Percentiles rank a stretch among this genome's conserved stretches.
Conservation (phyloP, 306 rosid genomes). For the Sechiopsis laciniata region DNA sequence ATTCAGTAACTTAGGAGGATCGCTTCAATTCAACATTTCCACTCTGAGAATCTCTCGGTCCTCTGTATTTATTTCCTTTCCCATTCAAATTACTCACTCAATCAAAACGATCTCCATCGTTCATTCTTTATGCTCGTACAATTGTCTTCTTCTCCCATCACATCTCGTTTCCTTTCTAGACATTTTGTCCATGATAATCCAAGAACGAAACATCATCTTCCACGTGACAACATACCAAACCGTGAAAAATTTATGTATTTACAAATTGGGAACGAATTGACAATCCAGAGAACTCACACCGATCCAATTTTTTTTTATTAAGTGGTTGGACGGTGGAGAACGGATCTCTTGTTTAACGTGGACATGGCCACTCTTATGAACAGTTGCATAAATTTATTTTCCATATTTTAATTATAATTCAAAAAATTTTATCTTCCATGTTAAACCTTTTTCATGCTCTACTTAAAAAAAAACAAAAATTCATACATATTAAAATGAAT, state of each 20-base stretch:
- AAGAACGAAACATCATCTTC: neutral
- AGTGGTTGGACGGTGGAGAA: no score
- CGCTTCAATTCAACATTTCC: neutral
- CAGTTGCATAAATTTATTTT: no score
- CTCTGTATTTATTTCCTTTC: neutral
- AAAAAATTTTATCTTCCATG: no score
- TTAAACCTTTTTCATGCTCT: no score
- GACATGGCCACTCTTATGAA: no score
- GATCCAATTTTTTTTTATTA: neutral
- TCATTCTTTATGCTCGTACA: neutral
- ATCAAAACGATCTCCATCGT: constrained; percentile 24
- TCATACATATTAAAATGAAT: no score
- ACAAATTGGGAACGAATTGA: neutral
- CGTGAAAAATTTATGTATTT: neutral
- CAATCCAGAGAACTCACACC: neutral
- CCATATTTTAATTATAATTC: no score
- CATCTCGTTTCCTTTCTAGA: neutral
- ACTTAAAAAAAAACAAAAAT: no score
- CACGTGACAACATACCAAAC: constrained; percentile 17
- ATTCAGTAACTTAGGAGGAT: constrained; percentile 15
- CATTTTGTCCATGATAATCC: neutral
- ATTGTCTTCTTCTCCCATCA: neutral
- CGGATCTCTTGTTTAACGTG: no score
- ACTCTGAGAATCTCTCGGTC: neutral
- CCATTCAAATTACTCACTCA: neutral